A percentile compares a stretch with the other conserved stretches of the same genome.
These are phyloP conservation scores for Reutealis trisperma DNA, from an alignment of 345 rosid genomes.

Conservation along the genomic window DNA sequence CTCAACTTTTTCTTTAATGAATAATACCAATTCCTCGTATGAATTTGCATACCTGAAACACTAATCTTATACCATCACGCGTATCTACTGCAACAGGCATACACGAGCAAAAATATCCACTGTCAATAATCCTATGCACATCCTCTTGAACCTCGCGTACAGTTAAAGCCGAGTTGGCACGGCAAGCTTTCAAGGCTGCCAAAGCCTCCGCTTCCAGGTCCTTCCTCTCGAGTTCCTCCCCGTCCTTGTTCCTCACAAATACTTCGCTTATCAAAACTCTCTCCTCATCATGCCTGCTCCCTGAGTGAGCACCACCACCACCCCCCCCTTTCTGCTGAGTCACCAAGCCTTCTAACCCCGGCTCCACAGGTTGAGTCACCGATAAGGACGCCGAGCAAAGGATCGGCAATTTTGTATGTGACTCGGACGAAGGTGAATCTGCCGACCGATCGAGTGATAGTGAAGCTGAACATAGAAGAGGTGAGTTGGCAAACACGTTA, in stretches of 20 bases:
- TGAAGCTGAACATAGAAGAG: slow-evolving; percentile 51
- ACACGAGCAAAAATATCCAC: slow-evolving; percentile 88
- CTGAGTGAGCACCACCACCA: slow-evolving; percentile 24
- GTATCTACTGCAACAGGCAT: slow-evolving; percentile 92
- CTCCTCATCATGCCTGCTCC: slow-evolving; percentile 67
- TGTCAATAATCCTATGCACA: slow-evolving; percentile 82
- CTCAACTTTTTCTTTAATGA: too few relatives aligned
- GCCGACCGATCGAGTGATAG: slow-evolving; percentile 40
- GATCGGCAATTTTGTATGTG: slow-evolving; percentile 30
- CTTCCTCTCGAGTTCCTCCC: slow-evolving; percentile 91
- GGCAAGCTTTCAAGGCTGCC: slow-evolving; percentile 74
- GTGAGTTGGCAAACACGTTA: slow-evolving; percentile 21
- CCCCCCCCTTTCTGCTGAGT: slow-evolving; percentile 46
- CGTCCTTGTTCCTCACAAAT: slow-evolving; percentile 86
- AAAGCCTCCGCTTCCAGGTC: slow-evolving; percentile 85
- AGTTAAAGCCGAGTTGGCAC: slow-evolving; percentile 85
- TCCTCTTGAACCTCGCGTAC: slow-evolving; percentile 91
- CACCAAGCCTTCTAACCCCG: slow-evolving; percentile 17
- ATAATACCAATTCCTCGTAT: background rate
- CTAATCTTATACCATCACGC: slow-evolving; percentile 82
- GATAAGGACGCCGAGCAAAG: slow-evolving; percentile 60
- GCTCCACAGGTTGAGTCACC: slow-evolving; percentile 30
- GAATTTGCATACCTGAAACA: slow-evolving; percentile 65
- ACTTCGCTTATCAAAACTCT: slow-evolving; percentile 89
- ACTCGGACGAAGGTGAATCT: slow-evolving; percentile 17